Percentiles rank a stretch among this genome's conserved stretches.
Evolutionary conservation across 495 filamentous ascomycete species (phyloP).

Genomic region (Pyrenopolyporus hunteri): DNA sequence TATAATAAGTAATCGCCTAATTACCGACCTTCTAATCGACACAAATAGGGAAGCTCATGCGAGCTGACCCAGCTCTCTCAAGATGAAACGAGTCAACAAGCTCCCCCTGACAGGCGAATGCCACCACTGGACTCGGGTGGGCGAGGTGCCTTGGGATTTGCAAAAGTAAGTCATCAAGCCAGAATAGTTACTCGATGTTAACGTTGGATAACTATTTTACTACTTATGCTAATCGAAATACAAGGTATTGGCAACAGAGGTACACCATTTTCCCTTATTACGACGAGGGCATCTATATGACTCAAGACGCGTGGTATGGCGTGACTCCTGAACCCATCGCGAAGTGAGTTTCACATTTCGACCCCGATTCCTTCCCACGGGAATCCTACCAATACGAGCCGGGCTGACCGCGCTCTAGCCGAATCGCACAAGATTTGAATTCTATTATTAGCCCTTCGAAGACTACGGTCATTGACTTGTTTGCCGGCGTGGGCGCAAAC

Average conservation of each 20-base stretch:
- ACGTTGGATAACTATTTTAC: not conserved
- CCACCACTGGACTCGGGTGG: constrained; percentile 67
- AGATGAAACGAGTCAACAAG: constrained; percentile 41
- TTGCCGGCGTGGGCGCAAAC: constrained; percentile 92
- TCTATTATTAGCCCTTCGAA: constrained; percentile 48
- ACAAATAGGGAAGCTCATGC: constrained; percentile 17
- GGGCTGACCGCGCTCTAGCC: constrained; percentile 51
- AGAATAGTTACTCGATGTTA: not conserved
- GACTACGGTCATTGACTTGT: constrained; percentile 77
- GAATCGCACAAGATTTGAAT: constrained; percentile 78
- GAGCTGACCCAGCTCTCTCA: constrained; percentile 6
- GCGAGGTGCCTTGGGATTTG: constrained; percentile 74
- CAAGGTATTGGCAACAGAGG: constrained; percentile 87
- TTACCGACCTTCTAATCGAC: not conserved
- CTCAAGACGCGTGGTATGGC: constrained; percentile 92
- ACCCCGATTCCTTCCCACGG: constrained; percentile 14
- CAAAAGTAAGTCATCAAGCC: constrained; percentile 63
- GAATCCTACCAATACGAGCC: constrained; percentile 19
- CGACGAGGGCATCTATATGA: constrained; percentile 86
- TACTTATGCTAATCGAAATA: not conserved
- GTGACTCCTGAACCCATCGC: constrained; percentile 93
- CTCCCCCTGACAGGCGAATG: constrained; percentile 59
- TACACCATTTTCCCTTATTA: constrained; percentile 82
- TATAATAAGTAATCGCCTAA: too few relatives aligned
- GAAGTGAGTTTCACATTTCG: constrained; percentile 57